phyloP scores from a whole-genome alignment of 1,139 yeast species.

The Debaryomycetaceae sp. region DNA sequence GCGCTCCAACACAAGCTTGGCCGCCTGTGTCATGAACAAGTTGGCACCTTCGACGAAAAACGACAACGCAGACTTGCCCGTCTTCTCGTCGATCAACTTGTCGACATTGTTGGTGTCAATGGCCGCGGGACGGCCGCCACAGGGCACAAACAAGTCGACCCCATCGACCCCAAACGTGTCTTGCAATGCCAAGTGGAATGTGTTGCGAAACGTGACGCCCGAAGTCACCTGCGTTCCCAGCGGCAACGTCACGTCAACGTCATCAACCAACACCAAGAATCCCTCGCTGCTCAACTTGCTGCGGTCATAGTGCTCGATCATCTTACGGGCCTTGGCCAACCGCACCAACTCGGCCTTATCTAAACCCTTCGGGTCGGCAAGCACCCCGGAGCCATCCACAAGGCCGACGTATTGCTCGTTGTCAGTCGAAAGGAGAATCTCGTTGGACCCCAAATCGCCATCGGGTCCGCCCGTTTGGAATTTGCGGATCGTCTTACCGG shows the following conservation, averaged over 20 bases:
- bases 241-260: slow-evolving; percentile 73
- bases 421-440: slow-evolving; percentile 74
- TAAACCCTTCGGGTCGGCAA: slow-evolving; percentile 87
- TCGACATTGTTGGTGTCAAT: slow-evolving; percentile 83
- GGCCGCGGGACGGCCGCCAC: slow-evolving; percentile 99
- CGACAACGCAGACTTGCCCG: slow-evolving; percentile 76
- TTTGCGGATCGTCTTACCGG: slow-evolving; percentile 56
- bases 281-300: slow-evolving; percentile 69
- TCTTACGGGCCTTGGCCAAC: slow-evolving; percentile 74
- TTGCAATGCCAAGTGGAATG: slow-evolving; percentile 74
- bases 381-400: slow-evolving; percentile 94
- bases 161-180: slow-evolving; percentile 58
- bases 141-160: slow-evolving; percentile 85
- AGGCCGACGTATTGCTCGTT: slow-evolving; percentile 85
- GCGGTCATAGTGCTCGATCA: slow-evolving; percentile 67
- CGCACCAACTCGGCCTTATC: slow-evolving; percentile 73
- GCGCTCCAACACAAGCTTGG: slow-evolving; percentile 77
- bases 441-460: slow-evolving; percentile 96
- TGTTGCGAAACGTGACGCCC: slow-evolving; percentile 91
- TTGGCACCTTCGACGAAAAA: slow-evolving; percentile 97
- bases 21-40: slow-evolving; percentile 89
- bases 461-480: slow-evolving; percentile 99
- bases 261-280: slow-evolving; percentile 82
- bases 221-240: slow-evolving; percentile 69
- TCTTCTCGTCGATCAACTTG: slow-evolving; percentile 64